A percentile compares a stretch with the other conserved stretches of the same genome.
Evolutionary conservation across 768 basidiomycete genomes (phyloP).

Genomic region (Crucibulum laeve): DNA sequence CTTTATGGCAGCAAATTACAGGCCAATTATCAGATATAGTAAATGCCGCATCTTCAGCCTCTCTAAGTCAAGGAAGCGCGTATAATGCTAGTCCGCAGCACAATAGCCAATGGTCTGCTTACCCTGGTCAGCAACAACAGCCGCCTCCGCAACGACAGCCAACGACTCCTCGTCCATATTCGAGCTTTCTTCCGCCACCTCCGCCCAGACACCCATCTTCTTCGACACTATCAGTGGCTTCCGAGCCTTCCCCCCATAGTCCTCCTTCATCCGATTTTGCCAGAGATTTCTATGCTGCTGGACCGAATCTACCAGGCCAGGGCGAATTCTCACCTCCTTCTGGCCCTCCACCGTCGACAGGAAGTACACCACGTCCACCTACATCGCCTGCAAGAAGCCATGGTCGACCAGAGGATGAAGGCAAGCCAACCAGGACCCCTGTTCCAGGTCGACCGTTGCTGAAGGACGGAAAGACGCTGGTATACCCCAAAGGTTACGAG

Average conservation of each 20-base stretch:
- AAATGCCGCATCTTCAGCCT: not conserved
- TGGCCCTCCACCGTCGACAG: constrained; percentile 13
- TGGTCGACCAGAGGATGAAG: constrained; percentile 36
- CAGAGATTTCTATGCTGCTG: constrained; percentile 58
- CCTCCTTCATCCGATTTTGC: constrained; percentile 45
- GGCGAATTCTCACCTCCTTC: constrained; percentile 16
- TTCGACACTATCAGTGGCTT: not conserved
- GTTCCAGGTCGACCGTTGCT: constrained; percentile 67
- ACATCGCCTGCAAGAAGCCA: constrained; percentile 1
- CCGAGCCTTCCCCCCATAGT: not conserved
- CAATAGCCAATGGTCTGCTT: not conserved
- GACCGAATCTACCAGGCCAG: constrained; percentile 13
- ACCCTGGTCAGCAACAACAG: constrained; percentile 3
- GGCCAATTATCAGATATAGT: not conserved
- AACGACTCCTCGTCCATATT: not conserved
- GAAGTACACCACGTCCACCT: not conserved
- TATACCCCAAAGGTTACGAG: constrained; percentile 60
- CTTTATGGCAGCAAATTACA: not conserved
- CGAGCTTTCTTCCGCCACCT: constrained; percentile 8
- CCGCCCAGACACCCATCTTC: constrained; percentile 18
- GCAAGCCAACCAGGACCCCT: constrained; percentile 59
- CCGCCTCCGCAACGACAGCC: not conserved
- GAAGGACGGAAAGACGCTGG: constrained; percentile 53
- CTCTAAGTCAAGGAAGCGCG: too few relatives aligned
- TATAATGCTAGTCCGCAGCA: not conserved